Conservation (phyloP, 2,329 filamentous ascomycete species). For the Macrophomina tecta region DNA sequence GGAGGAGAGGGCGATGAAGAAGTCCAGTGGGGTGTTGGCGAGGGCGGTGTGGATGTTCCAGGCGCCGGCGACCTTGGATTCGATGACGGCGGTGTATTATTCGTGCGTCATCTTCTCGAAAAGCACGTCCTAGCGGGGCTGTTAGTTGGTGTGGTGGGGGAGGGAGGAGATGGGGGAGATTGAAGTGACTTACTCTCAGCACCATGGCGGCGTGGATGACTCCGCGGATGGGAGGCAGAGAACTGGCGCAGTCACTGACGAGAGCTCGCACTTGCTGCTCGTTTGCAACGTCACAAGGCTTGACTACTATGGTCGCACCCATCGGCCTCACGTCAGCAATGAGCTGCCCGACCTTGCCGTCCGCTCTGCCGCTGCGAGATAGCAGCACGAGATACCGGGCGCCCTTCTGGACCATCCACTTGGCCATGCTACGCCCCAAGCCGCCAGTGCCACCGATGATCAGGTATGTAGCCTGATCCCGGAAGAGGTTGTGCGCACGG, state of each 20-base stretch:
- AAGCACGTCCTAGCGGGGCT: neutral
- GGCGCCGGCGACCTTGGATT: constrained; percentile 40
- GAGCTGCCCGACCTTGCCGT: constrained; percentile 9
- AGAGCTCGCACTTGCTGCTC: neutral
- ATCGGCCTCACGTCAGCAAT: neutral
- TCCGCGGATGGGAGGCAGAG: constrained; percentile 33
- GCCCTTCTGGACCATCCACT: constrained; percentile 37
- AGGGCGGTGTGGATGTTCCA: constrained; percentile 35
- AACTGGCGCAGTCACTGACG: neutral
- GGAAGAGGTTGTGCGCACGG: constrained; percentile 22
- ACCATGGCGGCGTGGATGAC: constrained; percentile 40
- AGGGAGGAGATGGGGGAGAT: too few relatives aligned
- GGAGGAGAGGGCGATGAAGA: constrained; percentile 33
- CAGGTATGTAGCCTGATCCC: constrained; percentile 36
- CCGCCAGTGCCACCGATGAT: constrained; percentile 39
- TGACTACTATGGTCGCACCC: constrained; percentile 18
- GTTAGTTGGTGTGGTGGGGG: too few relatives aligned
- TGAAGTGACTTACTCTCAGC: constrained; percentile 30
- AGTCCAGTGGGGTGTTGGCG: constrained; percentile 35
- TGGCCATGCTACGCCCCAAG: constrained; percentile 37
- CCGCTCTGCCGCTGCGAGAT: constrained; percentile 29
- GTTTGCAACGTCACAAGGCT: constrained; percentile 24
- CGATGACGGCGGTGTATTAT: constrained; percentile 29
- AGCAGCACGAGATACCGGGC: constrained; percentile 36
- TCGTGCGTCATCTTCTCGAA: constrained; percentile 29